Evolutionary conservation across 495 filamentous ascomycete genomes (phyloP).

Genomic region (Xylaria palmicola): DNA sequence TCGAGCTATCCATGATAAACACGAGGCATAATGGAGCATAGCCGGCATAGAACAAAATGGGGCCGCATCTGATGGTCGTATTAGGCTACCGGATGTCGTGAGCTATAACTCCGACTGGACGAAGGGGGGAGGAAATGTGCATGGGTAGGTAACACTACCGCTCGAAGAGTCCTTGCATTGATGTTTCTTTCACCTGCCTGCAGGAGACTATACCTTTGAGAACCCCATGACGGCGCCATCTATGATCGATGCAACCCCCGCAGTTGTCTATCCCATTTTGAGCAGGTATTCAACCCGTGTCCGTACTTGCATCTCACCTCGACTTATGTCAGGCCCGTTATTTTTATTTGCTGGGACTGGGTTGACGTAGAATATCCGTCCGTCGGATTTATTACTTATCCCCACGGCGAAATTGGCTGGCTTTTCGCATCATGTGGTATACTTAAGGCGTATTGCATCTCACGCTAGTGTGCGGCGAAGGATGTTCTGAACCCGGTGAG

Average conservation of each 20-base stretch:
- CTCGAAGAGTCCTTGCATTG: neutral
- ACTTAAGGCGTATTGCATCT: too few species aligned
- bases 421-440: neutral
- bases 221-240: neutral
- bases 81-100: neutral
- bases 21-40: too few species aligned
- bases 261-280: neutral
- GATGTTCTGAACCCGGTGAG: too few species aligned
- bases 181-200: neutral
- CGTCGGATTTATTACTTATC: neutral
- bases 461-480: too few species aligned
- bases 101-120: neutral
- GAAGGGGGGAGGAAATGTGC: neutral
- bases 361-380: neutral
- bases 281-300: neutral
- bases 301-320: neutral
- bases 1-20: too few species aligned
- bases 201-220: neutral
- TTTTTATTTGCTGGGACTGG: neutral
- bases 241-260: neutral
- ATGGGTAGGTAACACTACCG: slow-evolving; percentile 3
- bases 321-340: neutral
- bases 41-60: too few species aligned
- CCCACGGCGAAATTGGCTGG: neutral
- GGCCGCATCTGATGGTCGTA: neutral